Evolutionary conservation across 768 basidiomycete species (phyloP), one percentile per base, ranked within the genome.

Genomic region (Pholiota molesta): DNA sequence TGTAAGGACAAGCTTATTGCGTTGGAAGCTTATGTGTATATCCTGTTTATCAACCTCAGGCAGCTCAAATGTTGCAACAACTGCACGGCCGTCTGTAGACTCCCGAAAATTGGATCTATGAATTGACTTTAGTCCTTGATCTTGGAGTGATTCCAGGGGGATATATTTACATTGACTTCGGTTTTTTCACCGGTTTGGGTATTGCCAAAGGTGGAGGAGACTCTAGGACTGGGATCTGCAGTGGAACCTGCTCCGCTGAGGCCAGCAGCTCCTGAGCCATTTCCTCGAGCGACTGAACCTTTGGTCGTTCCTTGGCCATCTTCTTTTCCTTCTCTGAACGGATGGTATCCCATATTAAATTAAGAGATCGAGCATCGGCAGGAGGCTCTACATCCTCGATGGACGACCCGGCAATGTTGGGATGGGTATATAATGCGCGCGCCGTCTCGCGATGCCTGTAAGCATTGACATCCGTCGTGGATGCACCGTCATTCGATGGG

Each of bases 21-120:
- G 80, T 57, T 89, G 88, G 66, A 84, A 92, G 69, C 86, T 90
- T 68, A 92, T 86, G 65, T 92, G 90, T 59, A 91, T 83, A 62
- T 92, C 86, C 61, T 90, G 83, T 71, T 91, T 92, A 68, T 79
- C 80, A 45, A 92, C 83, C 29, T 89, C 87, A n/a, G 73, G 72
- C 67, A 92, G 76, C 62, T 91, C 88, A 70, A 91, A 90, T 54
- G 83, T 89, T 23, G 87, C 88, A 23, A 86, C 86, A 52, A 89
- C 82, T 69, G 87, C 85, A 68, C 82, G 83, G 55, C 90, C 89
- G 64, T 90, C 90, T 57, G 80, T 79, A 23, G 90, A 89, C 76
- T 91, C 89, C 66, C 84, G 86, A 71, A 90, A 85, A 65, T 82
- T 85, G 64, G 88, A 86, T 68, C 90, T 90, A 66, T 63, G 47